These are phyloP conservation scores for Dioscorea zingiberensis DNA, from an alignment of 106 monocot genomes.

Conservation along the genomic window DNA sequence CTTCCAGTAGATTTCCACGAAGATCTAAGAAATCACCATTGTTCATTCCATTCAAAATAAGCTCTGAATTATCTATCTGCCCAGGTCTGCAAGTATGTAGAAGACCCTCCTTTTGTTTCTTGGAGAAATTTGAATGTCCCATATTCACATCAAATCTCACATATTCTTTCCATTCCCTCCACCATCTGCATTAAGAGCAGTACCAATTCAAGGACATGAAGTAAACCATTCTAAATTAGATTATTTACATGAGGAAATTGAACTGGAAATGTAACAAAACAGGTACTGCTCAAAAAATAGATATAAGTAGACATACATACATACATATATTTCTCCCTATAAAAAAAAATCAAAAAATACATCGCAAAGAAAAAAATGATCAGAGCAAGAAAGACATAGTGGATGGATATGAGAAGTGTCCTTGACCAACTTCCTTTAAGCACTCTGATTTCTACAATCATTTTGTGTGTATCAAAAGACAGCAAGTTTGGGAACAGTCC, in stretches of 20 bases:
- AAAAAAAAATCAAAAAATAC: neutral
- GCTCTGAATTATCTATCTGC: conserved; percentile 73
- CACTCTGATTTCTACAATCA: too few species aligned
- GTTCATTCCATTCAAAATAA: conserved; percentile 32
- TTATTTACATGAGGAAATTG: neutral
- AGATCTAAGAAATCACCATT: conserved; percentile 29
- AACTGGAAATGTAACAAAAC: too few species aligned
- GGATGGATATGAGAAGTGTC: too few species aligned
- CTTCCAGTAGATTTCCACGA: conserved; percentile 54
- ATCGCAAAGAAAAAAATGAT: neutral
- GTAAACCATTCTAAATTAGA: neutral
- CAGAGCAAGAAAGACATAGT: neutral
- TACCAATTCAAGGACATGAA: neutral
- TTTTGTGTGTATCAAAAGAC: too few species aligned
- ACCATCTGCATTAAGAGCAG: conserved; percentile 62
- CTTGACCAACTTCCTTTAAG: too few species aligned
- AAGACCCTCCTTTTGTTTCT: conserved; percentile 15
- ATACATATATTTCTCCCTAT: neutral
- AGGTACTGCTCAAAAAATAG: neutral
- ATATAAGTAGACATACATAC: neutral
- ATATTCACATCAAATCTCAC: conserved; percentile 22
- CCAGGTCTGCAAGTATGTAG: conserved; percentile 55
- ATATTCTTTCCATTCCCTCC: conserved; percentile 75
- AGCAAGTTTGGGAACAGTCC: too few species aligned
- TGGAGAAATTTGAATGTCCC: conserved; percentile 4